These are phyloP conservation scores for Lumnitzera racemosa DNA, from an alignment of 345 rosid species.

Conservation along the genomic window DNA sequence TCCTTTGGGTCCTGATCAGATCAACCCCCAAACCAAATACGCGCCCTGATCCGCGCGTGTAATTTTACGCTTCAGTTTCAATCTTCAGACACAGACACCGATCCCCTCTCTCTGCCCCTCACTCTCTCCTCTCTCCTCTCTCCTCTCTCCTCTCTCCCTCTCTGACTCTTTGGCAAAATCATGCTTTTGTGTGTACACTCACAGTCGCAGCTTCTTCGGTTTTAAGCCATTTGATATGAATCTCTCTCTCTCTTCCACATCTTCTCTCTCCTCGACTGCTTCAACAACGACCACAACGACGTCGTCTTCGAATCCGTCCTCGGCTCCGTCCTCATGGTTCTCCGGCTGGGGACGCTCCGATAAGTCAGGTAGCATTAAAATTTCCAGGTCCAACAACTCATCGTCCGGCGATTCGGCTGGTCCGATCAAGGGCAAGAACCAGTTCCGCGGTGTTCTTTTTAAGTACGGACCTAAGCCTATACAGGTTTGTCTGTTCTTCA, in stretches of 20 bases:
- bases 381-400: background rate
- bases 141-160: no score
- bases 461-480: slow-evolving; percentile 82
- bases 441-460: slow-evolving; percentile 81
- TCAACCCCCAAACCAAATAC: no score
- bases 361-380: background rate
- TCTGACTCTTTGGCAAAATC: no score
- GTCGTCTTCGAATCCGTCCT: slow-evolving; percentile 1
- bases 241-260: slow-evolving; percentile 9
- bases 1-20: no score
- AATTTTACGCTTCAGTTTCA: no score
- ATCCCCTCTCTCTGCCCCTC: no score
- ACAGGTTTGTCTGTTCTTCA: slow-evolving; percentile 41
- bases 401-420: slow-evolving; percentile 23
- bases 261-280: slow-evolving; percentile 10
- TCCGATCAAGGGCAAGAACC: slow-evolving; percentile 82
- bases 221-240: slow-evolving; percentile 7
- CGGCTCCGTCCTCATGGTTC: slow-evolving; percentile 8
- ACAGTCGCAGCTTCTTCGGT: no score
- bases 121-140: no score
- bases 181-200: no score
- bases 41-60: no score
- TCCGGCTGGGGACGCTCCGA: slow-evolving; percentile 13
- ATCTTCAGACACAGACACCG: no score
- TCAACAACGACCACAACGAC: background rate